Percentiles rank a stretch among this genome's conserved stretches.
These are phyloP conservation scores for Colletotrichum sp. DNA, from an alignment of 2,329 filamentous ascomycete genomes.

Conservation along the genomic window DNA sequence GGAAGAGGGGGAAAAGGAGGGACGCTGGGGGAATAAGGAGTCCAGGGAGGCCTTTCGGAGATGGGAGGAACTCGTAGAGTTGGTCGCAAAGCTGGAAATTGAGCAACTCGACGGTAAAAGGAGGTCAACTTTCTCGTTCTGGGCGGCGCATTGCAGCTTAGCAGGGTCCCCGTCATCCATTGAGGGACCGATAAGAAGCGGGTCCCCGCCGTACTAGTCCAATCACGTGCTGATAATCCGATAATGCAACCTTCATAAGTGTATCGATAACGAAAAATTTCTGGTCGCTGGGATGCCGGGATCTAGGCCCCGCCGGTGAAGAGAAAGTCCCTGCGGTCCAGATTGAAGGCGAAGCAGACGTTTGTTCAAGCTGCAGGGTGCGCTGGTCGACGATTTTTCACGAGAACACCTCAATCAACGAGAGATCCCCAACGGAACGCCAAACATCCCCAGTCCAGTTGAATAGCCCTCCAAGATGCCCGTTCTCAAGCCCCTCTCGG, in stretches of 20 bases:
- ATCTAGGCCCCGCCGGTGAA: constrained; percentile 9
- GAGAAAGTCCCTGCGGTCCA: background rate
- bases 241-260: background rate
- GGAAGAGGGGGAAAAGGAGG: background rate
- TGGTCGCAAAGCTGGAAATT: constrained; percentile 8
- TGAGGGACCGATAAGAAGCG: background rate
- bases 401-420: background rate
- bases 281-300: background rate
- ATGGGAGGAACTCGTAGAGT: background rate
- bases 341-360: background rate
- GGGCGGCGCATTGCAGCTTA: constrained; percentile 6
- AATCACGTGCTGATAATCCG: constrained; percentile 6
- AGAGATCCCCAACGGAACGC: background rate
- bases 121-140: constrained; percentile 10
- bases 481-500: constrained; percentile 53
- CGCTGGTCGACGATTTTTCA: constrained; percentile 2
- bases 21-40: background rate
- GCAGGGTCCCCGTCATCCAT: constrained; percentile 8
- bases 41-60: background rate
- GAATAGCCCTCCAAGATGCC: constrained; percentile 47
- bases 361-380: background rate
- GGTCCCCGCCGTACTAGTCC: background rate
- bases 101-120: constrained; percentile 8
- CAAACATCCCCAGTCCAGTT: background rate
- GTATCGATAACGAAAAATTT: constrained; percentile 19